A percentile compares a stretch with the other conserved stretches of the same genome.
phyloP scores from a whole-genome alignment of 2,329 filamentous ascomycete species.

The Cladosporium sp. region DNA sequence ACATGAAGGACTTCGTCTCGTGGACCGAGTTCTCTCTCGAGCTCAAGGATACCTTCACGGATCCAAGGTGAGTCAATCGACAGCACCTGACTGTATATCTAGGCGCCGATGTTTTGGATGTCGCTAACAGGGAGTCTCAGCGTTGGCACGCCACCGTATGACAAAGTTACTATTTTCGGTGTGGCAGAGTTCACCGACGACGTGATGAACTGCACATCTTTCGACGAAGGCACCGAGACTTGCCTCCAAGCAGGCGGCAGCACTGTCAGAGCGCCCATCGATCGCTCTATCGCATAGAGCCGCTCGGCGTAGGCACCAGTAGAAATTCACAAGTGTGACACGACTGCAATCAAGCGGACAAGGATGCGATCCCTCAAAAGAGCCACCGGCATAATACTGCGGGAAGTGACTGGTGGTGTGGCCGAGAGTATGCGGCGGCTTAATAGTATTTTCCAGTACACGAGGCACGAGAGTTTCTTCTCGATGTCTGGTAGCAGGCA shows the following conservation, averaged over 20 bases:
- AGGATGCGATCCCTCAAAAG: neutral
- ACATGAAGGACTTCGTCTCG: slow-evolving; percentile 19
- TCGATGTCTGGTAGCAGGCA: too few species aligned
- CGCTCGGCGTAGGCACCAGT: neutral
- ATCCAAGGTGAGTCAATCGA: slow-evolving; percentile 24
- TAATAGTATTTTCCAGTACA: neutral
- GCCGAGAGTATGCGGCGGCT: neutral
- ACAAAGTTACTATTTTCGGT: slow-evolving; percentile 26
- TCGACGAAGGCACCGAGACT: neutral
- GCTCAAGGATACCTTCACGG: slow-evolving; percentile 25
- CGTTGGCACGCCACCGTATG: slow-evolving; percentile 27
- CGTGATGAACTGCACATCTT: neutral
- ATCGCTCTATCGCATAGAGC: slow-evolving; percentile 4
- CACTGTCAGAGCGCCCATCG: slow-evolving; percentile 8
- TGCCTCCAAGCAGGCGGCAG: neutral
- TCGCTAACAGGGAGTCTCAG: slow-evolving; percentile 16
- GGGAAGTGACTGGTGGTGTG: neutral
- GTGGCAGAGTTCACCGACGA: slow-evolving; percentile 4
- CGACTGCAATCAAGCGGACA: neutral
- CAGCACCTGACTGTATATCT: neutral
- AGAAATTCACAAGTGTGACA: neutral
- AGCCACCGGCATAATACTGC: neutral
- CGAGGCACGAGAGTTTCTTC: neutral
- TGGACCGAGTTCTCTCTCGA: slow-evolving; percentile 22
- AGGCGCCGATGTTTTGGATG: neutral